Base-by-base conservation (phyloP, 2,329 filamentous ascomycete genomes). In the Madurella fahalii region DNA sequence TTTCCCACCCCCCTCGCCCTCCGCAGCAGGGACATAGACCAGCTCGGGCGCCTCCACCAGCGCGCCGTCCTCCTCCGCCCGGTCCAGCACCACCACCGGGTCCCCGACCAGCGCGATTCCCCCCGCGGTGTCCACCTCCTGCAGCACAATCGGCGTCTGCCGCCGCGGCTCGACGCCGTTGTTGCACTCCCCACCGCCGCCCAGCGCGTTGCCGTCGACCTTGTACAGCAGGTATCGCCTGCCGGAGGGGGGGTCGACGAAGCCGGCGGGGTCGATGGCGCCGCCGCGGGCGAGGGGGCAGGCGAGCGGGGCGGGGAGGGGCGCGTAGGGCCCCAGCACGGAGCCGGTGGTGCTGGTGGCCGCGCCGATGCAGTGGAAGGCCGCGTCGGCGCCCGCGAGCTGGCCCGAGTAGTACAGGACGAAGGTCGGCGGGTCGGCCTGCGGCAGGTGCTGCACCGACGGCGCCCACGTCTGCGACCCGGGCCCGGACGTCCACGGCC, bases 201-300 rank as follows among this genome's bases (percentile, higher is more conserved):
- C 71, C 37, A 78, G 67, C 54, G 72, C 74, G 68, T 86, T 87
- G 39, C 84, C 84, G 66, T 88, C 84, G 0, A 86, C 72, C 67
- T 87, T 88, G 72, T 84, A 88, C 9, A 80, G 69, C 5, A 87
- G 74, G 64, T 85, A 87, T 5, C 77, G 75, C 32, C 67, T 74
- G 31, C 79, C 79, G 17, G 66, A 70, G 42, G 77, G 74, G 11
- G 66, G 65, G 63, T 87, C 84, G 11, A 69, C 62, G 67, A 85
- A 87, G 3, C 80, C 82, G 0, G 79, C 72, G 0, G 84, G 72
- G 52, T 88, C 85, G 61, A 87, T 87, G 16, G 82, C 78, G 34
- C 84, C 84, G 17, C 84, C 83, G 50, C 73, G 64, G 5, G 71
- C 70, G 1, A 76, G 63, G 1, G 77, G 75, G 60, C 84, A 86